Evolutionary conservation across 768 basidiomycete species (phyloP), one percentile per base, ranked within the genome.

Genomic region (Fomitopsis pulvina): DNA sequence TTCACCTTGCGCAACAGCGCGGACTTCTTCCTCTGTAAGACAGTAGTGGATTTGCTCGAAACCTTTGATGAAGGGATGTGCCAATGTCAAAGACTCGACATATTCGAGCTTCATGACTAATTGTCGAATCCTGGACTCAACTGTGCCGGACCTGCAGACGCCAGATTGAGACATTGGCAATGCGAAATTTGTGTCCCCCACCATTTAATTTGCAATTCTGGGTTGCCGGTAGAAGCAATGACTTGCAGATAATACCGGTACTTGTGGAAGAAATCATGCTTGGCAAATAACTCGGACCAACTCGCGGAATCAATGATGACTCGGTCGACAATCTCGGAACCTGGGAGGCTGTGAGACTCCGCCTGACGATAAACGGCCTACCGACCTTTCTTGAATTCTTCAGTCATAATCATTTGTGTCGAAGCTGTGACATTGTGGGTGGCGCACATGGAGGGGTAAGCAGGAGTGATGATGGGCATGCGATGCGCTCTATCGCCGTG

Each of bases 401-500:
- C 85, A 0, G 88, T 94, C 76, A 96, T 92, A 48, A 99, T 89
- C 76, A 87, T 84, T 68, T 96, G 92, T 4, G 95, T 98, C 8
- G 93, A 96, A 38, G 81, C 80, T 45, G 92, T 93, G 52, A 98
- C 94, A 60, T 98, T 99, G 71, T 99, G 96, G 16, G 96, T 99
- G 22, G 95, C 82, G 66, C 95, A 98, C 95, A 99, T 99, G 5
- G 95, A 85, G 41, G 96, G 96, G 68, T 97, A 99, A 10, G 96
- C 94, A 2, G 96, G 96, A 1, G 96, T 99, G 59, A 99, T 98
- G 61, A 99, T 97, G 11, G 96, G 96, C 96, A 98, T 98, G 57
- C 92, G 80, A 69, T 99, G 96, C n/a, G 89, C 79, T 51, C 89
- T 78, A 66, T 97, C 93, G 52, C 81, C 81, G 4, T 92, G 92